Conservation (phyloP, 2,329 filamentous ascomycete species). For the Alternaria infectoria region DNA sequence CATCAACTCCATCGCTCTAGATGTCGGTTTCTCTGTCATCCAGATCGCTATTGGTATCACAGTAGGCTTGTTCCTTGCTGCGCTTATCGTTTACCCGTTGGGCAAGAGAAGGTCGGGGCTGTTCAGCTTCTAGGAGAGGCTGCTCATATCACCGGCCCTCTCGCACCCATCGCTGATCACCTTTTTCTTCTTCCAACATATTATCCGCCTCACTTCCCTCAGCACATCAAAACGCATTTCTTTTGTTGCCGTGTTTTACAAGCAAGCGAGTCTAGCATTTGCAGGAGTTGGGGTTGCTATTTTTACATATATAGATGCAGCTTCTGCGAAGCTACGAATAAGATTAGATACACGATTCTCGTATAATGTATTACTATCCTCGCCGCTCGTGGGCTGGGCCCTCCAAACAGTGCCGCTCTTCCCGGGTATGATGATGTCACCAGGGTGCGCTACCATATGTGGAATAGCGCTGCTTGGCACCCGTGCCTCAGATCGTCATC, state of each 20-base stretch:
- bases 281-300: not conserved
- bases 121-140: slow-evolving; percentile 38
- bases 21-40: slow-evolving; percentile 56
- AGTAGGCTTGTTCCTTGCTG: slow-evolving; percentile 57
- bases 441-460: not conserved
- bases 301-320: not conserved
- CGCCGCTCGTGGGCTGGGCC: not conserved
- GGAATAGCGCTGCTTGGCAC: not conserved
- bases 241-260: not conserved
- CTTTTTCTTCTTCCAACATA: not conserved
- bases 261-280: slow-evolving; percentile 14
- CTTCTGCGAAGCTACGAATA: slow-evolving; percentile 5
- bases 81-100: slow-evolving; percentile 57
- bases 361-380: not conserved
- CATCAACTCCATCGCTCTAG: slow-evolving; percentile 55
- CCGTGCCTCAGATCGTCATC: not conserved
- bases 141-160: not conserved
- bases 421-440: not conserved
- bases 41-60: slow-evolving; percentile 61
- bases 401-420: not conserved
- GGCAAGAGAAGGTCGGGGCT: slow-evolving; percentile 54
- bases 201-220: fast-evolving
- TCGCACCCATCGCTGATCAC: too few species aligned
- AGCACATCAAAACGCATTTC: not conserved
- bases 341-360: not conserved